phyloP scores from a whole-genome alignment of 1,139 yeast species.

The Lodderomyces parapsilosis region DNA sequence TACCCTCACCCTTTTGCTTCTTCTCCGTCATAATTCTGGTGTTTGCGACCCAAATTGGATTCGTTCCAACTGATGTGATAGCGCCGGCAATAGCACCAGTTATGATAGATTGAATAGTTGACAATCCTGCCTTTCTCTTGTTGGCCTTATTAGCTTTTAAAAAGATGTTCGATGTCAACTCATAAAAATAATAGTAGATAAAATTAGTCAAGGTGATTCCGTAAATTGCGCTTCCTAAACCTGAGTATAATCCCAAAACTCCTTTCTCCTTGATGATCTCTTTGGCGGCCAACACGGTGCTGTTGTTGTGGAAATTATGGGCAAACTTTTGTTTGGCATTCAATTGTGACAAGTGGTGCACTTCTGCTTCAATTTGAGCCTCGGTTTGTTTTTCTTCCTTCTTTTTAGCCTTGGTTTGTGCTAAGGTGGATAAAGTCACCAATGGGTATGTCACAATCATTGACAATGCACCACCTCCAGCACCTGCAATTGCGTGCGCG shows the following conservation, averaged over 20 bases:
- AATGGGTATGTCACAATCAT: conserved; percentile 85
- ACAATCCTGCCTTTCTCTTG: conserved; percentile 38
- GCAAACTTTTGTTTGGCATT: conserved; percentile 7
- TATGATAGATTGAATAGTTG: conserved; percentile 69
- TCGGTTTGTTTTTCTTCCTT: conserved; percentile 24
- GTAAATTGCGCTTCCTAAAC: conserved; percentile 81
- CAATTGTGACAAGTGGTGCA: background rate
- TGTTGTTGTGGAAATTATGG: conserved; percentile 17
- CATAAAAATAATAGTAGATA: conserved; percentile 88
- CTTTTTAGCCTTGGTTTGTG: conserved; percentile 63
- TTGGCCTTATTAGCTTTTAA: conserved; percentile 33
- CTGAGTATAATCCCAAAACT: conserved; percentile 72
- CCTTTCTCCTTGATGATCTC: conserved; percentile 63
- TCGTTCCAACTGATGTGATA: conserved; percentile 79
- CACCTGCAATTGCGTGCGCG: conserved; percentile 91
- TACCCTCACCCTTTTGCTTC: conserved; percentile 28
- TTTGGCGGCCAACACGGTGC: conserved; percentile 36
- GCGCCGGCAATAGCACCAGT: conserved; percentile 90
- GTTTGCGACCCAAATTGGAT: conserved; percentile 95
- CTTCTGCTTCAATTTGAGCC: background rate
- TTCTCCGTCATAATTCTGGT: conserved; percentile 74
- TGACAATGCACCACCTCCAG: conserved; percentile 88
- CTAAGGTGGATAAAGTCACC: conserved; percentile 78
- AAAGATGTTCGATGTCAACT: conserved; percentile 59
- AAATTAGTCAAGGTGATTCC: conserved; percentile 87